A percentile compares a stretch with the other conserved stretches of the same genome.
Conservation (phyloP, 441 rosid genomes). For the Populus tomentosa region DNA sequence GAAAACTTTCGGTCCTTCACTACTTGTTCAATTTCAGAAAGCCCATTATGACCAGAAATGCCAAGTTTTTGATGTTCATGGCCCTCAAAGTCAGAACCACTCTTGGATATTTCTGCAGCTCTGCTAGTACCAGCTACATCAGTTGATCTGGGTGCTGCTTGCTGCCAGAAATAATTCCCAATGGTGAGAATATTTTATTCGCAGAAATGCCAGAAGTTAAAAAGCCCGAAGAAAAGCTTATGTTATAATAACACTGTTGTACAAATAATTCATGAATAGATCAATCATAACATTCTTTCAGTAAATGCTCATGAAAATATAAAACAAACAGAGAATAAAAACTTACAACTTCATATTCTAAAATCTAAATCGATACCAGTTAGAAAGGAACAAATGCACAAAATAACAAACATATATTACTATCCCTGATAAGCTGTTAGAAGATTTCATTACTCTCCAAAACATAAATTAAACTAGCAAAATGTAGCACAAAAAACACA, state of each 20-base stretch:
- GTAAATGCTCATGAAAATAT: background rate
- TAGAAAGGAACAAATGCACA: background rate
- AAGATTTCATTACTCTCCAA: background rate
- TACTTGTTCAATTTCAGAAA: constrained; percentile 69
- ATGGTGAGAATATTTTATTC: background rate
- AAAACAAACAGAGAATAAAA: background rate
- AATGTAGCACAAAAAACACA: background rate
- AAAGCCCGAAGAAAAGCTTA: background rate
- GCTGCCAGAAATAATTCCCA: constrained; percentile 23
- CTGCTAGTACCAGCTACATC: constrained; percentile 34
- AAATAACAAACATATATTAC: background rate
- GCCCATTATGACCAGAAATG: constrained; percentile 22
- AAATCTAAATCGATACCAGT: background rate
- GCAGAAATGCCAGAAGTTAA: background rate
- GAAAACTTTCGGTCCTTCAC: constrained; percentile 61
- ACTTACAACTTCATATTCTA: background rate
- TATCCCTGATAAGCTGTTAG: background rate
- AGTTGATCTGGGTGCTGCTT: constrained; percentile 20
- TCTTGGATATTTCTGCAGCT: constrained; percentile 25
- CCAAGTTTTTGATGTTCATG: constrained; percentile 22
- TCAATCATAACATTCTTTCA: background rate
- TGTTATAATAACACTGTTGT: background rate
- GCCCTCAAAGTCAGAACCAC: constrained; percentile 27
- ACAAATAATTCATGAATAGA: background rate
- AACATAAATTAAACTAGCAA: background rate